Base-by-base conservation (phyloP, 2,329 filamentous ascomycete species). In the Curvularia lunata region DNA sequence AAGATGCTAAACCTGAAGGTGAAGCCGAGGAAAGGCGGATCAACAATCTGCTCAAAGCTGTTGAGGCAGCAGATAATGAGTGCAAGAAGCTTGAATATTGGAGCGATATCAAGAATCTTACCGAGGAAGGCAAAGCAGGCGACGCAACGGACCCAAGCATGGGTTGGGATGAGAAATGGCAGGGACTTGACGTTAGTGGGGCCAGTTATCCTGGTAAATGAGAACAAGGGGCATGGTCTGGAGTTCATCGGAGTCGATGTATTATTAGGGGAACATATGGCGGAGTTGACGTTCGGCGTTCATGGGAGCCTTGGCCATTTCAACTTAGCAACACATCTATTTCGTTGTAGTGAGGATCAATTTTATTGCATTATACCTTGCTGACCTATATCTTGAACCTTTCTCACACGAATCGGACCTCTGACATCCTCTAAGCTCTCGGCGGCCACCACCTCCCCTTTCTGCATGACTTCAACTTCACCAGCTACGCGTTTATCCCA, bases 41-140 rank as follows among this genome's bases (percentile, higher is more conserved):
- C 50, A 82, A 88, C 43, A 88, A 91, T 63, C 82, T 98, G n/a
- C 83, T 86, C 32, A 87, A 85, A 25, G 91, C 93, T 1, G 83
- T 92, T 12, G 83, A 88, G 60, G 88, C 91, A 47, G 92, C 91
- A 1, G 90, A 94, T 62, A 87, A 88, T 66, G 91, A 97, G 70
- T 89, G 96, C 48, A 88, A 88, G 56, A 88, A 85, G 58, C 80
- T 97, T 6, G 91, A 96, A 49, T 96, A 92, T 73, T 97, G 94
- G 89, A 93, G 90, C 71, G 91, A 96, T 71, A 78, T 82, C 52
- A 78, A 82, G 41, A 78, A 74, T 40, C 69, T 83, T 32, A 72
- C 72, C 16, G 71, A 76, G 30, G 66, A 76, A 41, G 77, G 78
- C 19, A 69, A 71, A 12, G 73, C 72, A 21, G 70, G 69, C 25